Evolutionary conservation across 1,139 yeast species (phyloP).

Genomic region (Pichia sp.): DNA sequence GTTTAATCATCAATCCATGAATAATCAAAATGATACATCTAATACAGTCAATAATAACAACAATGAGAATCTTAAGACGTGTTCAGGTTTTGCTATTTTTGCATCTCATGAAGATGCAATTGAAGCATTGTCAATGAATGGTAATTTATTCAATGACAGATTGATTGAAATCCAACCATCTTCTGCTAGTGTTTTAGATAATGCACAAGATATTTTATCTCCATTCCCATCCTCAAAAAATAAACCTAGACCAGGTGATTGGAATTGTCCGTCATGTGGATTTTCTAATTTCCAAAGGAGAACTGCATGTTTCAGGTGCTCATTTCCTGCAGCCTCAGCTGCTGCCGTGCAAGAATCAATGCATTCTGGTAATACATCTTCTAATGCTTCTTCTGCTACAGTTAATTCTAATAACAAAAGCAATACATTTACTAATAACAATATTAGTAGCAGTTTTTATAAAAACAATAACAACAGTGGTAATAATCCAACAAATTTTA

Average conservation of each 20-base stretch:
- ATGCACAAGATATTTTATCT: constrained; percentile 71
- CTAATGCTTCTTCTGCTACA: background rate
- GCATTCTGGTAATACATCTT: constrained; percentile 19
- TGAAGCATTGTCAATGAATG: constrained; percentile 72
- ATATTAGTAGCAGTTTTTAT: background rate
- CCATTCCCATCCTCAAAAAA: constrained; percentile 88
- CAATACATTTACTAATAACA: constrained; percentile 9
- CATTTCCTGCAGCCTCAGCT: constrained; percentile 78
- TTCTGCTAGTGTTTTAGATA: constrained; percentile 66
- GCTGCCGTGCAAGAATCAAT: constrained; percentile 56
- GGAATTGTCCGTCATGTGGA: constrained; percentile 97
- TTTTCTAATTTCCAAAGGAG: constrained; percentile 92
- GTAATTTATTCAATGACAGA: constrained; percentile 67
- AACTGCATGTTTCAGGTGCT: constrained; percentile 90
- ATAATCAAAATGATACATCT: no score
- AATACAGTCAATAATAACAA: no score
- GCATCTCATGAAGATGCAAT: constrained; percentile 81
- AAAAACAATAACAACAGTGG: background rate
- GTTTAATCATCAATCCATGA: no score
- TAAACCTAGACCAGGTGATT: constrained; percentile 93
- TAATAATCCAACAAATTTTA: constrained; percentile 7
- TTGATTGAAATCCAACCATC: constrained; percentile 86
- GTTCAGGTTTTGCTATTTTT: constrained; percentile 79
- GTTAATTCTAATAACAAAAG: constrained; percentile 9
- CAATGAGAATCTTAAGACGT: no score